phyloP scores from a whole-genome alignment of 495 filamentous ascomycete species.

The Podospora pseudoanserina region DNA sequence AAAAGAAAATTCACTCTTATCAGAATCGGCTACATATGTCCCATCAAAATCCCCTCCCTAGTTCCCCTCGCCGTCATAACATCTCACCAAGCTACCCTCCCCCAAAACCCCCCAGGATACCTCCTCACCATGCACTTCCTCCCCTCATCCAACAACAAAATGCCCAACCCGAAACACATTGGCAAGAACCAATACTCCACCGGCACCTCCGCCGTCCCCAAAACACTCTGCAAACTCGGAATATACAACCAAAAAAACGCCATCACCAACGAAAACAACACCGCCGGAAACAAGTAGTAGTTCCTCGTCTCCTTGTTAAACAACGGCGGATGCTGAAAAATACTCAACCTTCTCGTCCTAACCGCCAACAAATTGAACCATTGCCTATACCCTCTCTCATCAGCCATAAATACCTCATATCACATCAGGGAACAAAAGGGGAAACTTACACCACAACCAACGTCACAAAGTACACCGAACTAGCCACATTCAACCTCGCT shows the following conservation, averaged over 20 bases:
- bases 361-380: conserved; percentile 66
- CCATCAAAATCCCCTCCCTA: too few species aligned
- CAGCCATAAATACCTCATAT: background rate
- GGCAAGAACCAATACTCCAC: conserved; percentile 67
- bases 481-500: conserved; percentile 52
- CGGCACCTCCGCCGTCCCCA: conserved; percentile 55
- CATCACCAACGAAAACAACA: conserved; percentile 59
- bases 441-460: conserved; percentile 60
- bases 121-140: conserved; percentile 52
- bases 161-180: conserved; percentile 56
- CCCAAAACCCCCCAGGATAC: conserved; percentile 46
- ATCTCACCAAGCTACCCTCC: conserved; percentile 49
- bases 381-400: conserved; percentile 44
- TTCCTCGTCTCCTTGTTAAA: conserved; percentile 58
- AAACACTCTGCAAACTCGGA: conserved; percentile 50
- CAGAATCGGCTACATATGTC: too few species aligned
- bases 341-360: conserved; percentile 59
- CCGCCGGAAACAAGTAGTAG: conserved; percentile 60
- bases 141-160: conserved; percentile 56
- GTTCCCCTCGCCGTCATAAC: too few species aligned
- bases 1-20: too few species aligned
- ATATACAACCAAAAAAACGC: conserved; percentile 63
- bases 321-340: conserved; percentile 62
- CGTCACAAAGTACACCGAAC: conserved; percentile 69
- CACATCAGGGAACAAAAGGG: background rate